Base-by-base conservation (phyloP, 805 yeast species). In the Cyberlindnera euphorbiiphila region DNA sequence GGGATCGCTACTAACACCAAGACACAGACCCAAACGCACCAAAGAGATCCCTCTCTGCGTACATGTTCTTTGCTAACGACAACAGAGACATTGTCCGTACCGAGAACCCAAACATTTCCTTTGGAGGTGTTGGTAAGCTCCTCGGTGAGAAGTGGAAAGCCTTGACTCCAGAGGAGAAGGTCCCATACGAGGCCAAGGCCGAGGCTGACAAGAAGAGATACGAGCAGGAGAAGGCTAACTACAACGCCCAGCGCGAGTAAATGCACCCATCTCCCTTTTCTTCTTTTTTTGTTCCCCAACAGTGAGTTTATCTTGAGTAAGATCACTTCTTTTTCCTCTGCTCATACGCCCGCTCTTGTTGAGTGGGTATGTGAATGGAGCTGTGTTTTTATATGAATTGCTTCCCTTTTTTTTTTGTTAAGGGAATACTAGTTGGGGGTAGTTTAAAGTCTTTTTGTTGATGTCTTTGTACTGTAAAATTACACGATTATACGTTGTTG, bases 41-140 rank as follows among this genome's bases (percentile, higher is more conserved):
- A 66, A 93, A 93, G 86, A 86, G 98, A 69, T 87, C 97, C 18
- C 72, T 93, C 63, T 87, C 97, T 44, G 96, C 98, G 34, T 93
- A 91, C 81, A 89, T 93, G 98, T 91, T 86, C 78, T 93, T 89
- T 61, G 98, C 98, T 56, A 88, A 87, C 64, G 97, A 88, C 61
- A 85, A 85, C 76, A 89, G 98, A 75, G 97, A 91, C 68, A 77
- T 79, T 49, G 96, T 93, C 53, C 81, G 95, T 65, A 81, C 91
- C 46, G 98, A 89, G 65, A 87, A 91, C 76, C 97, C 98, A 57
- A 96, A 95, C 62, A 85, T 89, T 54, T 69, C 89, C 29, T 93
- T 93, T 59, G 98, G 94, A 52, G 94, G 88, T 70, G 91, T 93
- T 50, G 98, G 98, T 62, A 87, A 83, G 68, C 65, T 87, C 45